Percentiles rank a stretch among this genome's conserved stretches.
Conservation (phyloP, 2,329 filamentous ascomycete genomes). For the Mollisia scopiformis region DNA sequence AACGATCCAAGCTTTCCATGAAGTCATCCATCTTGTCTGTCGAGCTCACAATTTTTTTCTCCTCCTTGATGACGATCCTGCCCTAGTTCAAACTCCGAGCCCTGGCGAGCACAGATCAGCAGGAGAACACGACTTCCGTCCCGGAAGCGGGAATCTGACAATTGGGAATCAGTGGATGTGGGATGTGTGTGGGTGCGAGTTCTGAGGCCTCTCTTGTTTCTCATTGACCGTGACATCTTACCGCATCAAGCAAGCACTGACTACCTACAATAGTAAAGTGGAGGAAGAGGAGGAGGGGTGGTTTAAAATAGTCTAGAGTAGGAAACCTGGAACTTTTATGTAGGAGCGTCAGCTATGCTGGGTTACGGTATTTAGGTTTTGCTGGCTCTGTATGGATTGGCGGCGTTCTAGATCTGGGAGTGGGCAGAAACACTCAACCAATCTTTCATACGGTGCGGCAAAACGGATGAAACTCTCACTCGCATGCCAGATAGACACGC, state of each 20-base stretch:
- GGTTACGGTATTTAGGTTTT: background rate
- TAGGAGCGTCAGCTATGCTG: background rate
- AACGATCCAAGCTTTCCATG: background rate
- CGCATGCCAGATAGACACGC: background rate
- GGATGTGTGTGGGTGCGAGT: background rate
- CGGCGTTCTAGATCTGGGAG: background rate
- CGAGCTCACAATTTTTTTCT: background rate
- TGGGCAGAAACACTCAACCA: background rate
- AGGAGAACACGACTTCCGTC: background rate
- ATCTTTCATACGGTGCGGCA: background rate
- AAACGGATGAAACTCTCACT: slow-evolving; percentile 4
- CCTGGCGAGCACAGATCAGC: background rate
- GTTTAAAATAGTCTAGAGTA: background rate
- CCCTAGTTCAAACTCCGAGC: background rate
- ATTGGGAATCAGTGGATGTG: too few relatives aligned
- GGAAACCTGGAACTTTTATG: background rate
- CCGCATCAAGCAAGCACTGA: background rate
- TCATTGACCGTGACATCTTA: background rate
- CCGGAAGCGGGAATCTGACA: background rate
- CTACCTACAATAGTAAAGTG: too few relatives aligned
- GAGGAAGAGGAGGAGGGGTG: too few relatives aligned
- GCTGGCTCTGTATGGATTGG: background rate
- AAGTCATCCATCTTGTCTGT: background rate
- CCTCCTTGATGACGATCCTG: too few relatives aligned
- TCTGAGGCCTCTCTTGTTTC: background rate